Evolutionary conservation across 2,329 filamentous ascomycete species (phyloP).

Genomic region (Pseudodiploospora longispora): DNA sequence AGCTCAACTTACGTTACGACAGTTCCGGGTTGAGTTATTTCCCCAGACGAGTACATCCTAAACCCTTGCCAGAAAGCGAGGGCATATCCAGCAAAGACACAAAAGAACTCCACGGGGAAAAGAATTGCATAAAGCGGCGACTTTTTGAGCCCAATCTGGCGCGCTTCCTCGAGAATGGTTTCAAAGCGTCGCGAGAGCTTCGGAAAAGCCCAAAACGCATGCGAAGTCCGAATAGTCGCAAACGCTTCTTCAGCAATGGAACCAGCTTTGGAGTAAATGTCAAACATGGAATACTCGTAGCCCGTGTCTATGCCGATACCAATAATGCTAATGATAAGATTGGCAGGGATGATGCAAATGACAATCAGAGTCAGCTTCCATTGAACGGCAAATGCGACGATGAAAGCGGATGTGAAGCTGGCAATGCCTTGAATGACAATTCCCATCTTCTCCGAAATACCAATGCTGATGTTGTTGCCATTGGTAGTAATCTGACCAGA

Average conservation of each 20-base stretch:
- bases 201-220: constrained; percentile 42
- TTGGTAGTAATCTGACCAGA: constrained; percentile 41
- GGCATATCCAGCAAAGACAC: constrained; percentile 38
- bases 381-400: constrained; percentile 32
- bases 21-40: constrained; percentile 35
- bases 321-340: constrained; percentile 30
- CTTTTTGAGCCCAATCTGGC: constrained; percentile 33
- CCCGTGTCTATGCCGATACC: constrained; percentile 31
- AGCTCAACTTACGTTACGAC: constrained; percentile 36
- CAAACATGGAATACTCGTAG: constrained; percentile 36
- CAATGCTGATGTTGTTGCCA: constrained; percentile 35
- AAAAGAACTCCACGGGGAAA: constrained; percentile 39
- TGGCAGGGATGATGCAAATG: constrained; percentile 36
- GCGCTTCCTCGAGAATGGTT: constrained; percentile 31
- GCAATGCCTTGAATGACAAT: constrained; percentile 31
- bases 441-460: constrained; percentile 38
- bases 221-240: constrained; percentile 39
- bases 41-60: constrained; percentile 34
- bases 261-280: constrained; percentile 33
- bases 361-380: constrained; percentile 37
- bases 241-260: constrained; percentile 42
- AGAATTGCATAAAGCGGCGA: constrained; percentile 33
- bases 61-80: constrained; percentile 46
- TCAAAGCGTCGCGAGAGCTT: constrained; percentile 35
- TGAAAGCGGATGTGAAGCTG: constrained; percentile 31